Evolutionary conservation across 164 flowering plant species (phyloP), one percentile per base, ranked within the genome.

Genomic region (Vitis labrusca): DNA sequence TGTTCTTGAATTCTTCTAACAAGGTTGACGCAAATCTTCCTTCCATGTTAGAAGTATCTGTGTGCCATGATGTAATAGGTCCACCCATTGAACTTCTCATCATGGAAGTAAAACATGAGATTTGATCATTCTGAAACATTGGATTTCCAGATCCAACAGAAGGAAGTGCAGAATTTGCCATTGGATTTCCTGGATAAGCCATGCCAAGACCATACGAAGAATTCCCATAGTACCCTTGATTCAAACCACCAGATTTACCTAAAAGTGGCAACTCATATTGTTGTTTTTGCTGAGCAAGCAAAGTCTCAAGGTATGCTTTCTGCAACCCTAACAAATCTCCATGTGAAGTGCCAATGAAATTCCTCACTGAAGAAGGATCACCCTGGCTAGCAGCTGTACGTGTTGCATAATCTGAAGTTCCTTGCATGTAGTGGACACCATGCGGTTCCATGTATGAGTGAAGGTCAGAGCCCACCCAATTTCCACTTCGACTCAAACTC

Each of bases 1-100:
- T 90, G 80, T 73, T 86, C 83, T 95, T 95, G 75, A 90, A 83
- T 80, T 88, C 92, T 71, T 91, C 98, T 50, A 91, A 60, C 69
- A 88, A 74, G 15, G 90, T 81, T 60, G 93, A 83, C 17, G 63
- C 68, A 64, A 66, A 74, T 59, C 73, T 76, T 69, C 82, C 89
- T 51, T 84, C 89, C 70, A 80, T 29, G 54, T 69, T 78, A 65
- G 69, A 78, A 78, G 69, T 74, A 64, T 74, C 86, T n/a, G 85
- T 63, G 59, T 74, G 79, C 85, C 88, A 83, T 9, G 84, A 70
- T 50, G 82, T 84, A 60, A 58, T 49, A 27, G 78, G 67, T 53
- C 81, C 86, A 63, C 81, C 86, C n/a, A 73, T 51, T 63, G 82
- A 67, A 72, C 67, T 81, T 71, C 85, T 84, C 68, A 81, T 67